Evolutionary conservation across 1,284 basidiomycete species (phyloP).

Genomic region (Microbotryum violaceum): DNA sequence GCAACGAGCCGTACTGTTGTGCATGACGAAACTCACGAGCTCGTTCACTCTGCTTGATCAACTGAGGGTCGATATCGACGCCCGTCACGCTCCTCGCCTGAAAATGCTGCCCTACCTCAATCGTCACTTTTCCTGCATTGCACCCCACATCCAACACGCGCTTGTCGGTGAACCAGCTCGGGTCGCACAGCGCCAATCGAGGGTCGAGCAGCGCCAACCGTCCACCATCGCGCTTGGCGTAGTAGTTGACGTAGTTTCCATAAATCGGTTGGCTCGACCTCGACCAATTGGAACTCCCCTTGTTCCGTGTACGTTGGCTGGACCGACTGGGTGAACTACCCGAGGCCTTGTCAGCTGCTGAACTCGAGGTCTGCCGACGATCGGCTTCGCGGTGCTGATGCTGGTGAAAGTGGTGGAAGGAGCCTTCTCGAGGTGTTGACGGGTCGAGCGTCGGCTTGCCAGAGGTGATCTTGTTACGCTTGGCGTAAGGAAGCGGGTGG

Average conservation of each 20-base stretch:
- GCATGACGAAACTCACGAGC: slow-evolving; percentile 18
- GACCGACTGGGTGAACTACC: too few relatives aligned
- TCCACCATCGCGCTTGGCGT: slow-evolving; percentile 51
- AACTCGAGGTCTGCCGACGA: too few relatives aligned
- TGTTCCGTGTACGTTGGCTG: too few relatives aligned
- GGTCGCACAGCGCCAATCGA: slow-evolving; percentile 55
- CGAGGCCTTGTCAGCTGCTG: too few relatives aligned
- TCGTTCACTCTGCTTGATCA: slow-evolving; percentile 64
- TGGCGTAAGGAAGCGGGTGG: too few relatives aligned
- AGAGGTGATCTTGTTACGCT: too few relatives aligned
- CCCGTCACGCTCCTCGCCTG: slow-evolving; percentile 59
- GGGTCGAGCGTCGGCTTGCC: too few relatives aligned
- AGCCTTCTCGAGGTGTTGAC: too few relatives aligned
- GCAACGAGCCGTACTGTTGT: background rate
- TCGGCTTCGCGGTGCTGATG: too few relatives aligned
- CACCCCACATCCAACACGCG: slow-evolving; percentile 70
- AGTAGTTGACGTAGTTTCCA: slow-evolving; percentile 51
- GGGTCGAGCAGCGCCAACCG: slow-evolving; percentile 54
- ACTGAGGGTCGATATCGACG: slow-evolving; percentile 67
- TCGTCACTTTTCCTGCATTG: slow-evolving; percentile 72
- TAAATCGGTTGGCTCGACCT: background rate
- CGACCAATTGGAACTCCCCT: too few relatives aligned
- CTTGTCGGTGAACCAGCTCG: slow-evolving; percentile 49
- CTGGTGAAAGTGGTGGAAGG: too few relatives aligned
- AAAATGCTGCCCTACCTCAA: slow-evolving; percentile 63